Base-by-base conservation (phyloP, 305 asterid genomes). In the Fraxinus paxiana region DNA sequence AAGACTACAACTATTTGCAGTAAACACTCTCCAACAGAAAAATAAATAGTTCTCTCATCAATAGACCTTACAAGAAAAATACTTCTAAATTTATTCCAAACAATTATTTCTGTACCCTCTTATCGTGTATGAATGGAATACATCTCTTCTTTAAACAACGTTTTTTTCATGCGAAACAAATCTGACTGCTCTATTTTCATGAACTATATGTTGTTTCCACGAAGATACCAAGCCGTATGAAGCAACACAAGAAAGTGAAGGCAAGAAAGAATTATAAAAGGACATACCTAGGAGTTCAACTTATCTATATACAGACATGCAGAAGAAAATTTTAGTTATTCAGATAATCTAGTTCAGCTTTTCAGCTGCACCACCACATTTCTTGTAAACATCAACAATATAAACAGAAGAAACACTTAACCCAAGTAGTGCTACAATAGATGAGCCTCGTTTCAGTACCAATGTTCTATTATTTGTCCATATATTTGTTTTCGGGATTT, bases 281-380 rank as follows among this genome's bases (percentile, higher is more conserved):
- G 72, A n/a, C 34, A 24, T 65, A 24, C 34, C 33, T 9, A 26
- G 33, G 1, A 65, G 5, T 22, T 65, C 72, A 65, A 22, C 4
- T 65, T 26, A 26, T 2, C 34, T 65, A 26, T 26, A 65, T 26
- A 10, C 72, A 13, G 9, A 24, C 5, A 65, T 65, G 34, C 2
- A 65, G 34, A 24, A 26, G 10, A 65, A 65, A 22, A 8, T 18
- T 20, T 18, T 20, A 63, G 15, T 63, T 20, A 22, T 63, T 33
- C 34, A 63, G 33, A 63, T 20, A 59, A 1, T 24, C 8, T n/a
- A 63, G 31, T 59, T 59, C 30, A 63, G 71, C 33, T 2, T 63
- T 15, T 63, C 71, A 74, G 67, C 34, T 74, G 41, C 77, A 78
- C 76, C 73, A 63, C 71, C 71, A 34, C 69, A 56, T 51, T 43